Base-by-base conservation (phyloP, 2,329 filamentous ascomycete genomes). In the Colletotrichum horii region DNA sequence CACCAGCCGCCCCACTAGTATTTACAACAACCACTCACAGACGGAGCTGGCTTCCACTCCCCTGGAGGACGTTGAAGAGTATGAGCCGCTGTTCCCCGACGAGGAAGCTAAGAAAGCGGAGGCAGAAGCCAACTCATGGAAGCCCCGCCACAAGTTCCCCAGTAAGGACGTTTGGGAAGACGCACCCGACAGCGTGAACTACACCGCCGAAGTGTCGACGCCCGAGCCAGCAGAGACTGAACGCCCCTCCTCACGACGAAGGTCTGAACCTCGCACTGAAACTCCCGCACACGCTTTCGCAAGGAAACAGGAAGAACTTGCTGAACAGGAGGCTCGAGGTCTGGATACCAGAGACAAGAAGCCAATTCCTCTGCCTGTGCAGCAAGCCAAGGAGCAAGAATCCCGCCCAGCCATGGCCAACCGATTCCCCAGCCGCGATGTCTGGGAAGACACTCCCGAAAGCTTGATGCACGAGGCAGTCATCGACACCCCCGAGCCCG, bases 151-250 rank as follows among this genome's bases (percentile, higher is more conserved):
- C 76, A 85, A 90, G 77, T 99, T 99, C 84, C 97, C 97, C 2
- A 98, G 96, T 83, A 94, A 96, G 83, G 97, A 99, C 83, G 92
- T 98, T 55, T 99, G 97, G 97, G 97, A 99, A 86, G 97, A 99
- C 83, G 94, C 95, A 0, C 97, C 97, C 6, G 94, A 93, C 81
- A 98, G 96, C 84, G 89, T 95, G 68, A 93, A 97, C 80, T 92
- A 91, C 81, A 93, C 91, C 38, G 93, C 96, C 4, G 96, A 95
- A 75, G 96, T 98, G 9, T 95, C 94, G 4, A 97, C 95, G 1
- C 96, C 96, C 2, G 94, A 96, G 80, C 74, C 74, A 8, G 58
- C 56, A 36, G 83, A 86, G 81, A 81, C 84, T 55, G 81, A 85
- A 82, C 78, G 86, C 82, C 77, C 84, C 76, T 75, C 85, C 83